These are phyloP conservation scores for Acer negundo DNA, from an alignment of 345 rosid genomes.

Conservation along the genomic window DNA sequence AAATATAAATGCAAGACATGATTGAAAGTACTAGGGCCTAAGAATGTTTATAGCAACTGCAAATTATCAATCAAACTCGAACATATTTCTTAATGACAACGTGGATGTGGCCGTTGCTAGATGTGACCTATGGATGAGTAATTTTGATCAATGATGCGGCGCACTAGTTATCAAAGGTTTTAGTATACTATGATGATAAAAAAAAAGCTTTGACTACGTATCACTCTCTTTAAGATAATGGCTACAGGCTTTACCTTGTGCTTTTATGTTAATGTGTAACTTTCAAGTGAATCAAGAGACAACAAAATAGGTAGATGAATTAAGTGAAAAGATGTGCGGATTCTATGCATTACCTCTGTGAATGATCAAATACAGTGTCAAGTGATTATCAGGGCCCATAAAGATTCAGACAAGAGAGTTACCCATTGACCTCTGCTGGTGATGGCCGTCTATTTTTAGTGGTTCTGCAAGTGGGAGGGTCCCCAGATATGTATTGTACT, in stretches of 20 bases:
- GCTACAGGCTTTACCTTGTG: constrained; percentile 19
- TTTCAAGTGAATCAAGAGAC: constrained; percentile 31
- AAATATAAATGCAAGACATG: not conserved
- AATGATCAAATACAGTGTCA: constrained; percentile 31
- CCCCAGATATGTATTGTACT: constrained; percentile 32
- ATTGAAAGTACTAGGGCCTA: not conserved
- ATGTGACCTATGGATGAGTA: constrained; percentile 11
- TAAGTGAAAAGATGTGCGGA: constrained; percentile 24
- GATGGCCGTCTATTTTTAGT: constrained; percentile 43
- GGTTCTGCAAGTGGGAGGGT: constrained; percentile 60
- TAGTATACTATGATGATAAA: constrained; percentile 1
- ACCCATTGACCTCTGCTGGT: constrained; percentile 47
- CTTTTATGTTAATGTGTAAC: constrained; percentile 23
- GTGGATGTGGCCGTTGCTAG: constrained; percentile 14
- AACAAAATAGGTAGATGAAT: constrained; percentile 14
- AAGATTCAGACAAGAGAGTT: constrained; percentile 39
- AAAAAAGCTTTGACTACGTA: constrained; percentile 9
- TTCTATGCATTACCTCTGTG: constrained; percentile 27
- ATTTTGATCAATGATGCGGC: constrained; percentile 5
- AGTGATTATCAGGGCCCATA: constrained; percentile 41
- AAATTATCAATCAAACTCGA: constrained; percentile 23
- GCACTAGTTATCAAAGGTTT: constrained; percentile 26
- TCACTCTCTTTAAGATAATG: constrained; percentile 19
- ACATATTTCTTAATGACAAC: constrained; percentile 16
- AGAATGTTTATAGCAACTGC: constrained; percentile 17